A percentile compares a stretch with the other conserved stretches of the same genome.
phyloP scores from a whole-genome alignment of 768 basidiomycete genomes.

The Rhizopogon vinicolor region DNA sequence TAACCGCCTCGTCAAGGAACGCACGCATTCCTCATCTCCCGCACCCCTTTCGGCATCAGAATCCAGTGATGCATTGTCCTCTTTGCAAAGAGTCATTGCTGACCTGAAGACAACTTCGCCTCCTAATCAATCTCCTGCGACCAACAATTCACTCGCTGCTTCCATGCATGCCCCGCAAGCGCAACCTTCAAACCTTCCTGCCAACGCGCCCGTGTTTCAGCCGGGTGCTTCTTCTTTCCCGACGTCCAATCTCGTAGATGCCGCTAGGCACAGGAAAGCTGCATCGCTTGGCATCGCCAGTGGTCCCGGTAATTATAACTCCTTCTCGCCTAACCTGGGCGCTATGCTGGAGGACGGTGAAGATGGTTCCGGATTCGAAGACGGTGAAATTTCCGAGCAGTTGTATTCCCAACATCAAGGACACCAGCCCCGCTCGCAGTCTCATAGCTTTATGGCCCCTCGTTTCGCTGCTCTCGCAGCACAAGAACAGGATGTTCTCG shows the following conservation, averaged over 20 bases:
- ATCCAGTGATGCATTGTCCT: slow-evolving; percentile 77
- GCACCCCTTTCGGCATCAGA: slow-evolving; percentile 51
- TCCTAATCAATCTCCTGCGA: slow-evolving; percentile 40
- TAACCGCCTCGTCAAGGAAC: slow-evolving; percentile 49
- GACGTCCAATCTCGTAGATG: slow-evolving; percentile 35
- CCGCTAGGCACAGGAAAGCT: slow-evolving; percentile 78
- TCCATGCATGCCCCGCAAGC: slow-evolving; percentile 46
- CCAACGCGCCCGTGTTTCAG: slow-evolving; percentile 71
- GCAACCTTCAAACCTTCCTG: slow-evolving; percentile 46
- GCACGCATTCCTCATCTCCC: slow-evolving; percentile 38
- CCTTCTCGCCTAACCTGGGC: slow-evolving; percentile 76
- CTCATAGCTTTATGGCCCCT: slow-evolving; percentile 83
- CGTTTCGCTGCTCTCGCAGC: slow-evolving; percentile 80
- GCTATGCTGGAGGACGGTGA: slow-evolving; percentile 83
- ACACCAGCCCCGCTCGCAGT: slow-evolving; percentile 71
- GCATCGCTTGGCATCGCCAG: slow-evolving; percentile 62
- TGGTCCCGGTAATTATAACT: slow-evolving; percentile 57
- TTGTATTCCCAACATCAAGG: slow-evolving; percentile 42
- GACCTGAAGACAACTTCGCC: slow-evolving; percentile 87
- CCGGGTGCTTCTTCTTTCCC: slow-evolving; percentile 60
- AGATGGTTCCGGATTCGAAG: slow-evolving; percentile 59
- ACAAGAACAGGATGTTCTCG: slow-evolving; percentile 58
- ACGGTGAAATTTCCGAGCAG: slow-evolving; percentile 72
- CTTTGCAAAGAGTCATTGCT: slow-evolving; percentile 89
- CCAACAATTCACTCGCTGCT: slow-evolving; percentile 33